Evolutionary conservation across 139 green algal genomes (phyloP).

Genomic region (Volvox africanus): DNA sequence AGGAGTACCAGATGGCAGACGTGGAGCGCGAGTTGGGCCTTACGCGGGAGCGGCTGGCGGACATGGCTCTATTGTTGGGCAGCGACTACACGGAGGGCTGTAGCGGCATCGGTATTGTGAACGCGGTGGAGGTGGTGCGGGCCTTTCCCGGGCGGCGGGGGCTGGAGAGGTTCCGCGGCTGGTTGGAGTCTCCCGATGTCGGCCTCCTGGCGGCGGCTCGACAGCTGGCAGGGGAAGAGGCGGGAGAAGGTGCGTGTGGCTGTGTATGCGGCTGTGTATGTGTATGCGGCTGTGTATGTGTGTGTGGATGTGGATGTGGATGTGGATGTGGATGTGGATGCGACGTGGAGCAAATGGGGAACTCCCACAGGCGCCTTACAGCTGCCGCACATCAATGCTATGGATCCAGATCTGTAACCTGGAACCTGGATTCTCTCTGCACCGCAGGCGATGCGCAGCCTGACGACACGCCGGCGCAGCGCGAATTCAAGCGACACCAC

Average conservation of each 20-base stretch:
- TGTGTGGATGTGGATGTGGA: neutral
- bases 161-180: slow-evolving; percentile 73
- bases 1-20: slow-evolving; percentile 90
- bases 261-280: neutral
- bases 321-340: no score
- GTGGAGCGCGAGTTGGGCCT: slow-evolving; percentile 91
- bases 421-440: no score
- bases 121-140: slow-evolving; percentile 93
- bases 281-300: no score
- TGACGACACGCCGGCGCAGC: slow-evolving; percentile 47
- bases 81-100: slow-evolving; percentile 88
- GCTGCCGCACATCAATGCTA: no score
- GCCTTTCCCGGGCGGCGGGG: slow-evolving; percentile 77
- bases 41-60: slow-evolving; percentile 68
- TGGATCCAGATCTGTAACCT: no score
- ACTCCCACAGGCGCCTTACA: no score
- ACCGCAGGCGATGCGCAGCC: slow-evolving; percentile 17
- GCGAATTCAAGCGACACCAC: slow-evolving; percentile 81
- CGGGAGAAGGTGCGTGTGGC: slow-evolving; percentile 21
- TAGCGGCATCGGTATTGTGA: slow-evolving; percentile 91
- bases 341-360: no score
- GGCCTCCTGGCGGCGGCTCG: slow-evolving; percentile 43
- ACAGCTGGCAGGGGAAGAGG: slow-evolving; percentile 24
- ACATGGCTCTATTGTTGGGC: slow-evolving; percentile 94
- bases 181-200: slow-evolving; percentile 74